A percentile compares a stretch with the other conserved stretches of the same genome.
Evolutionary conservation across 306 rosid genomes (phyloP).

Genomic region (Carpinus viminea): DNA sequence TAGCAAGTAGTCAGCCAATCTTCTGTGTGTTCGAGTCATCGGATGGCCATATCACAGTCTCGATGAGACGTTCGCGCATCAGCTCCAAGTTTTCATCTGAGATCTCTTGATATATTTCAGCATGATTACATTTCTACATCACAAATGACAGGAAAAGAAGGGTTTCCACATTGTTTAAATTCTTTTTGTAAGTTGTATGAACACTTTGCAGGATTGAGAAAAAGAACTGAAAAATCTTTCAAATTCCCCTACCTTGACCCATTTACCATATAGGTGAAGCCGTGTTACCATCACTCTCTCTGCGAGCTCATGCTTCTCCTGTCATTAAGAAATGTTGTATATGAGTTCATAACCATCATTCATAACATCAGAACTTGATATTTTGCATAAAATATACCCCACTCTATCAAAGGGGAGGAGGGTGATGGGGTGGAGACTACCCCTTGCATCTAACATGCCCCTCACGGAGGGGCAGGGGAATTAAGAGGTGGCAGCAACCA

Average conservation of each 20-base stretch:
- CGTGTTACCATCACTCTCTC: constrained; percentile 97
- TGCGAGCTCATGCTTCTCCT: constrained; percentile 92
- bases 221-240: background rate
- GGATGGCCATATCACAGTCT: constrained; percentile 98
- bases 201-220: constrained; percentile 10
- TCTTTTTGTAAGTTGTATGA: background rate
- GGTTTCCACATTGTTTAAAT: background rate
- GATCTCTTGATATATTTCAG: constrained; percentile 81
- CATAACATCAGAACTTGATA: background rate
- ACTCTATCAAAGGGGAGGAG: too few species aligned
- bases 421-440: too few species aligned
- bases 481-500: too few species aligned
- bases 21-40: constrained; percentile 92
- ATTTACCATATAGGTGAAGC: constrained; percentile 89
- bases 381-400: background rate
- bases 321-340: constrained; percentile 17
- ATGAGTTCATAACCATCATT: background rate
- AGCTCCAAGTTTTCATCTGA: constrained; percentile 83
- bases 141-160: constrained; percentile 9
- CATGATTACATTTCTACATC: constrained; percentile 89
- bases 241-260: constrained; percentile 72
- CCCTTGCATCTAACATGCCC: too few species aligned
- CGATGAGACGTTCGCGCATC: constrained; percentile 90
- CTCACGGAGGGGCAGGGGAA: too few species aligned
- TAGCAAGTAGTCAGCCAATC: constrained; percentile 51